Evolutionary conservation across 495 filamentous ascomycete genomes (phyloP), one percentile per base, ranked within the genome.

Genomic region (Trichoderma parareesei): DNA sequence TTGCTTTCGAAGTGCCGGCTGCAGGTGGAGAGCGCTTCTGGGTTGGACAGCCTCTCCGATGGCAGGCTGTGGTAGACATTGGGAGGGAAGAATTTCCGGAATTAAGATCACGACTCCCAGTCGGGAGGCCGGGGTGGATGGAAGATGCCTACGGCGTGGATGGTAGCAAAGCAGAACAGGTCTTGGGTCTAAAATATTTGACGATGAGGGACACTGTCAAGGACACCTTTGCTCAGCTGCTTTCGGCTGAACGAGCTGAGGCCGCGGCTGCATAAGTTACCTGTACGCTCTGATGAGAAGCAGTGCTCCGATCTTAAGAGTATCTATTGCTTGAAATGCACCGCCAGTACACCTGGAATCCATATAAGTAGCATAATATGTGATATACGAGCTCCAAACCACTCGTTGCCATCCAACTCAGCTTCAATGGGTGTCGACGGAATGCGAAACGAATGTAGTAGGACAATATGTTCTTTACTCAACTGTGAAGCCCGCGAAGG

Each of bases 21-120:
- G 82, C 80, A 0, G 78, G 65, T 3, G 81, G 79, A 6, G 69
- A 81, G 73, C 74, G 84, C 35, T 85, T 83, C 72, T 65, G 85
- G 38, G 68, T 79, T 49, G 75, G 72, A 66, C 59, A 76, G 41
- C 64, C 67, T 27, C 78, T 75, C 55, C 67, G 71, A 9, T 79
- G 75, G 65, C 72, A 78, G 67, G 71, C 71, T 13, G 74, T 76
- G n/a, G 75, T 73, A 11, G 78, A 84, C 55, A 67, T 78, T 20
- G 67, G 82, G 16, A 67, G 75, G 1, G 71, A 74, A 63, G 70
- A 71, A 43, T 69, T 85, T 55, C 85, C 84, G 8, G 76, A 79
- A 65, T 68, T 81, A 14, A 65, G 41, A 44, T 67, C 67, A 4
- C 66, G 78, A 11, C 65, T 82, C n/a, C 79, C 78, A 3, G 69